A percentile compares a stretch with the other conserved stretches of the same genome.
Conservation (phyloP, 108 stramenopile species). For the Discostella pseudostelligera region DNA sequence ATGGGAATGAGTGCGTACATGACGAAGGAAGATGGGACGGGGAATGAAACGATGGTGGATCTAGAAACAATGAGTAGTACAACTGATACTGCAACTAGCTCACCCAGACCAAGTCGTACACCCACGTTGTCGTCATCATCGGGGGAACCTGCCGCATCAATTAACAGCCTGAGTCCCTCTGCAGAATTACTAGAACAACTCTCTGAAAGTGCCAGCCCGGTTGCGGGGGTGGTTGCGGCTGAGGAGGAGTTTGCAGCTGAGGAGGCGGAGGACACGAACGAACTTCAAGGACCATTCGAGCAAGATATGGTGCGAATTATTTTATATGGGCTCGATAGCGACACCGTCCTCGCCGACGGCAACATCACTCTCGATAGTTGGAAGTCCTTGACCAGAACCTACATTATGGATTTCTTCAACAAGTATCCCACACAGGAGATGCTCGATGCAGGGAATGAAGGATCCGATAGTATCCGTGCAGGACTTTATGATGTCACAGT, state of each 20-base stretch:
- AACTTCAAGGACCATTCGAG: constrained; percentile 29
- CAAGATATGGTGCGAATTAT: constrained; percentile 44
- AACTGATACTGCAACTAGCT: background rate
- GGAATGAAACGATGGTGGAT: background rate
- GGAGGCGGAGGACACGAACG: background rate
- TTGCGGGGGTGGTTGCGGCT: background rate
- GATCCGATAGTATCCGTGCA: constrained; percentile 18
- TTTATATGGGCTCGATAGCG: constrained; percentile 27
- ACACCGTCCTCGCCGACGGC: constrained; percentile 7
- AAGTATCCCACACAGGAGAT: constrained; percentile 14
- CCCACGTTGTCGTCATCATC: too few relatives aligned
- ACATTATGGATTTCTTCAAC: constrained; percentile 43
- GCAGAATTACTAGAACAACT: too few relatives aligned
- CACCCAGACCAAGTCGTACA: background rate
- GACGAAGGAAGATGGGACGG: background rate
- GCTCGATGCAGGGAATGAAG: background rate
- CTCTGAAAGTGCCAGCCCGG: background rate
- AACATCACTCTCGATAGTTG: constrained; percentile 24
- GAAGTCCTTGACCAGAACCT: constrained; percentile 22
- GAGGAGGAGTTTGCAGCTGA: background rate
- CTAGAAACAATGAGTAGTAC: background rate
- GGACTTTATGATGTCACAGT: constrained; percentile 31
- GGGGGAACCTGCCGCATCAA: too few relatives aligned
- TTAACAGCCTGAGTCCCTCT: too few relatives aligned
- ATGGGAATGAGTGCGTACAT: constrained; percentile 29